Evolutionary conservation across 352 stramenopile species (phyloP), one percentile per base, ranked within the genome.

Genomic region (Phytophthora melonis): DNA sequence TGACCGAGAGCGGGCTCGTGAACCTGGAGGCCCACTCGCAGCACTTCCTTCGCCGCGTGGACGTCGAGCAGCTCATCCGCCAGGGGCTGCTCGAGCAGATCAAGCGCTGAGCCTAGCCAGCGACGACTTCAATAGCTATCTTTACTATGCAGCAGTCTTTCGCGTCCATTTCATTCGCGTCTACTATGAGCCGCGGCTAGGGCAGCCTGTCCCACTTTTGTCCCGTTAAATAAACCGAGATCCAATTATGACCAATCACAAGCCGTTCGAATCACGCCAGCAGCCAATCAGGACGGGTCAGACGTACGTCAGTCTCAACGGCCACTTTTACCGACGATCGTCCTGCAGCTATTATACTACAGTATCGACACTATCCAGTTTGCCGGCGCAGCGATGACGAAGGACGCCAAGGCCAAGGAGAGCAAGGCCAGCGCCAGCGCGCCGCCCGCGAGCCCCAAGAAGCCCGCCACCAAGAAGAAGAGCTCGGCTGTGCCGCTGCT

Each of bases 1-100:
- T 97, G 84, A 98, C 93, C 14, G 93, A 98, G 72, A 95, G 87
- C 72, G 93, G 88, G 5, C 63, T 94, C 55, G 84, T 98, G 57
- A 95, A 97, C 74, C 76, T 98, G 36, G 79, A 94, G 47, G 84
- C 77, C 14, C 94, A 97, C 70, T 96, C 89, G 49, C 96, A 91
- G 49, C 91, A 98, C 63, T 96, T 97, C 52, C 70, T 98, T 58
- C 89, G 92, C 16, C 90, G 89, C 70, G 87, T 94, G 55, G 89
- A 96, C 69, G 90, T 95, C 32, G 90, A 97, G 73, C 83, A 91
- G 71, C 75, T 96, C 34, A 92, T 97, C 43, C 88, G 88, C 21
- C 90, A 96, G 70, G 90, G 90, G 0, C 70, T 96, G 16, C 81
- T 97, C 13, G 82, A 96, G 75, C 90, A 97, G 68, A 87, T 94